Base-by-base conservation (phyloP, 2,329 filamentous ascomycete species). In the Ophiostoma sp. region DNA sequence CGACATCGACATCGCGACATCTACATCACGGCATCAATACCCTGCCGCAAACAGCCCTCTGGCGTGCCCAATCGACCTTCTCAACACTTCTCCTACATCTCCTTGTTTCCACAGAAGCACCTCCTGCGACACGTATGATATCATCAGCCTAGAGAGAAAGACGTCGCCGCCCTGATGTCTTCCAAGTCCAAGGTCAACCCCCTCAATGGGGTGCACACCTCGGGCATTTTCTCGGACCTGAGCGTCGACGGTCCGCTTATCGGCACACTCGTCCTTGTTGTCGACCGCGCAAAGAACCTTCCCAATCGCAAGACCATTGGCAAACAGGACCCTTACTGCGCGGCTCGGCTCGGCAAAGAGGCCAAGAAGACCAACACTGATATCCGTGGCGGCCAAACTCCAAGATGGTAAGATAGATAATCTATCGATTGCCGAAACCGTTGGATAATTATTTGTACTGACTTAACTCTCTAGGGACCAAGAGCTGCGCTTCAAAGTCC, bases 241-340 rank as follows among this genome's bases (percentile, higher is more conserved):
- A 92, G 89, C 27, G 87, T 96, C 71, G 94, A 98, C 78, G 95
- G 95, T 0, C 94, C 95, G 3, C 85, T 92, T 72, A 97, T 99
- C 76, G 95, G 95, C 75, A 98, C 94, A 1, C 84, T 99, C 75
- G 93, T 99, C 66, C 86, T 93, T 71, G 90, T 99, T 76, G 88
- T 98, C 76, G 95, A 99, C 81, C 87, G 94, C 75, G 95, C 94
- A 68, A 98, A 97, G 86, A 99, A 99, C 79, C 82, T 99, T 75
- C 95, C 95, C 68, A 99, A 99, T 81, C 84, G 93, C 75, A 96
- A 96, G 83, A 95, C 93, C 6, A 97, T 99, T 84, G 95, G 95
- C 70, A 99, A 99, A 81, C 95, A 99, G 82, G 94, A 98, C 78
- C 94, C 95, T 0, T 99, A 98, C 80, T 97, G 94, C 80, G 95